Base-by-base conservation (phyloP, 78 protist species). In the Dictyostelium brefeldianum region DNA sequence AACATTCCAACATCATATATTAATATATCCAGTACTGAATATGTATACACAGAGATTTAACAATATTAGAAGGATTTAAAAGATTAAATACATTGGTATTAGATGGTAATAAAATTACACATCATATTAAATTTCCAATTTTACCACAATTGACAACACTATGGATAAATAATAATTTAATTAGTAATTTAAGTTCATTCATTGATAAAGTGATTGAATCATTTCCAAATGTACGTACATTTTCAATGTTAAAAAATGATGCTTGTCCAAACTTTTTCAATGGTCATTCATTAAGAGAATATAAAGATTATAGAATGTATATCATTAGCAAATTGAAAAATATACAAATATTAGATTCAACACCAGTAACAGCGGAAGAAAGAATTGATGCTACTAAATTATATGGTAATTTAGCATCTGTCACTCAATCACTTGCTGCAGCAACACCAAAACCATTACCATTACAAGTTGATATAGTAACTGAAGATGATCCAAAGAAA, bases 181-280 rank as follows among this genome's bases (percentile, higher is more conserved):
- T 92, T 31, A 14, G 14, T 25, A 83, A 83, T 75, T 85, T 92
- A 5, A 53, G 83, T 50, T n/a, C 65, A 14, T 92, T 92, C 29
- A 53, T 92, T 6, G 91, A 84, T 53, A 78, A 36, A 25, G 56
- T 93, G 11, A 6, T 11, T 11, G 89, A 43, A 9, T 10, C 82
- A 14, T 48, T 36, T 10, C 91, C 91, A 48, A 31, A 77, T 10
- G 3, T 93, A 4, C 67, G 47, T 18, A 53, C 81, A 59, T 64
- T 94, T 25, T 43, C 75, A 47, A 83, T 94, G 96, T 41, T 94
- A 51, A 84, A 84, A 77, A 94, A 94, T 83, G 83, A 64, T 47
- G 96, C 96, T 25, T 94, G 96, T 71, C 96, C 96, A 50, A 94
- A 94, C 79, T 94, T 64, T 36, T 94, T 94, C 78, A 87, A 83